These are phyloP conservation scores for Annulohypoxylon moriforme DNA, from an alignment of 495 filamentous ascomycete genomes.

Conservation along the genomic window DNA sequence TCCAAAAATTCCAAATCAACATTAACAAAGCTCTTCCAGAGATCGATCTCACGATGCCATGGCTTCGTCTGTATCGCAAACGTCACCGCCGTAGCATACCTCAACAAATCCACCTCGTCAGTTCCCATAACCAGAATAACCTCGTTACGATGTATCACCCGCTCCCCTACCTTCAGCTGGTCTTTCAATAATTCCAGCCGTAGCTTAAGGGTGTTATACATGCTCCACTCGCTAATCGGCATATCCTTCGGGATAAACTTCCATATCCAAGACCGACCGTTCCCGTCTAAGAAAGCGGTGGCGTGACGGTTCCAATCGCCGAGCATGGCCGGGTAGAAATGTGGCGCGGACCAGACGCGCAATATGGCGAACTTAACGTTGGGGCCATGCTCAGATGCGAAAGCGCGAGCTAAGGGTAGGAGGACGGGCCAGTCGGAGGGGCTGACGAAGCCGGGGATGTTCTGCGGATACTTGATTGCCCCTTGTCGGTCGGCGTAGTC, in stretches of 20 bases:
- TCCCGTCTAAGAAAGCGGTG: slow-evolving; percentile 54
- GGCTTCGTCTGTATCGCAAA: slow-evolving; percentile 64
- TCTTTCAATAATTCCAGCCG: slow-evolving; percentile 46
- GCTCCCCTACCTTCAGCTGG: slow-evolving; percentile 48
- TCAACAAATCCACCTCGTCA: slow-evolving; percentile 56
- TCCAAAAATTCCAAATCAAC: slow-evolving; percentile 60
- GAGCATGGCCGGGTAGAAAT: slow-evolving; percentile 65
- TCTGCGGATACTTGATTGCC: slow-evolving; percentile 2
- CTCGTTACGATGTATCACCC: slow-evolving; percentile 55
- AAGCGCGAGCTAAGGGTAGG: slow-evolving; percentile 44
- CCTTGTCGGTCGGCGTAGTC: slow-evolving; percentile 46
- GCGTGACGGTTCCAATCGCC: slow-evolving; percentile 46
- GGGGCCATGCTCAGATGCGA: slow-evolving; percentile 41
- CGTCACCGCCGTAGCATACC: slow-evolving; percentile 52
- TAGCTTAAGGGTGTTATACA: slow-evolving; percentile 51
- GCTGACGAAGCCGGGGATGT: slow-evolving; percentile 37
- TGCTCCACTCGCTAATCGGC: slow-evolving; percentile 56
- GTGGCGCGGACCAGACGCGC: slow-evolving; percentile 61
- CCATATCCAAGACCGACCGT: slow-evolving; percentile 59
- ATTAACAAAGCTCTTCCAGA: slow-evolving; percentile 66
- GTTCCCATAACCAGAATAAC: slow-evolving; percentile 60
- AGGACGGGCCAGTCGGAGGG: slow-evolving; percentile 50
- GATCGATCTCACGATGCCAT: slow-evolving; percentile 63
- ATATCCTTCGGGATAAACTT: slow-evolving; percentile 65
- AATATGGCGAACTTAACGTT: slow-evolving; percentile 56